Evolutionary conservation across 148 eudicot genomes (phyloP).

Genomic region (Silene uniflora): DNA sequence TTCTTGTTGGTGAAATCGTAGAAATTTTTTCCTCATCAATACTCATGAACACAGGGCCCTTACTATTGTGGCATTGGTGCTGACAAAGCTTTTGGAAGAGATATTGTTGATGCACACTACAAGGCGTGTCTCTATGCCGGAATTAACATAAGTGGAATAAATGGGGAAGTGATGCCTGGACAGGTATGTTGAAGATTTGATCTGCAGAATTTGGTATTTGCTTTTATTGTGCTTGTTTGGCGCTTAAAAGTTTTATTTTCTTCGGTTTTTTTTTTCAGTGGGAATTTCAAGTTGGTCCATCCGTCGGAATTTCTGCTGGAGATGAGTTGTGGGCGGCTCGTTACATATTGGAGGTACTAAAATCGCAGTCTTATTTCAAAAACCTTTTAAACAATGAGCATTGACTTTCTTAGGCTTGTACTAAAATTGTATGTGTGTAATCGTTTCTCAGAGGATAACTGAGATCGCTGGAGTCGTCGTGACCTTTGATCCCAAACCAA

Average conservation of each 20-base stretch:
- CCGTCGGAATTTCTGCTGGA: slow-evolving; percentile 59
- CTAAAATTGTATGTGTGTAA: not conserved
- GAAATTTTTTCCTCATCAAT: not conserved
- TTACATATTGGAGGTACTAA: slow-evolving; percentile 51
- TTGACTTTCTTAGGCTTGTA: not conserved
- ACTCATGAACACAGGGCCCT: slow-evolving; percentile 34
- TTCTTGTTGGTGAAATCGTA: not conserved
- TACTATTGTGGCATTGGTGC: slow-evolving; percentile 61
- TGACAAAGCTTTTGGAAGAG: slow-evolving; percentile 62
- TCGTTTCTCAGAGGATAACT: slow-evolving; percentile 43
- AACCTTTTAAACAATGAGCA: not conserved
- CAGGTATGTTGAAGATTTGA: slow-evolving; percentile 32
- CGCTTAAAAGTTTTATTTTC: not conserved
- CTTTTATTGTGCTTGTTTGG: not conserved
- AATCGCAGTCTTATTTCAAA: not conserved
- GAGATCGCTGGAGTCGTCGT: slow-evolving; percentile 52
- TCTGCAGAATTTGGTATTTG: not conserved
- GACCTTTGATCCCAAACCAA: slow-evolving; percentile 57
- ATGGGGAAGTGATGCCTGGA: slow-evolving; percentile 68
- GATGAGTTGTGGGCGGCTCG: slow-evolving; percentile 62
- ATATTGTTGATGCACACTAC: slow-evolving; percentile 56
- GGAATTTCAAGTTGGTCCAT: slow-evolving; percentile 66
- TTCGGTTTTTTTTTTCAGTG: slow-evolving; percentile 32
- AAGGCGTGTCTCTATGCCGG: slow-evolving; percentile 60
- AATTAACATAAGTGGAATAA: slow-evolving; percentile 52